phyloP scores from a whole-genome alignment of 2,329 filamentous ascomycete species.

The Cladosporium colombiae region DNA sequence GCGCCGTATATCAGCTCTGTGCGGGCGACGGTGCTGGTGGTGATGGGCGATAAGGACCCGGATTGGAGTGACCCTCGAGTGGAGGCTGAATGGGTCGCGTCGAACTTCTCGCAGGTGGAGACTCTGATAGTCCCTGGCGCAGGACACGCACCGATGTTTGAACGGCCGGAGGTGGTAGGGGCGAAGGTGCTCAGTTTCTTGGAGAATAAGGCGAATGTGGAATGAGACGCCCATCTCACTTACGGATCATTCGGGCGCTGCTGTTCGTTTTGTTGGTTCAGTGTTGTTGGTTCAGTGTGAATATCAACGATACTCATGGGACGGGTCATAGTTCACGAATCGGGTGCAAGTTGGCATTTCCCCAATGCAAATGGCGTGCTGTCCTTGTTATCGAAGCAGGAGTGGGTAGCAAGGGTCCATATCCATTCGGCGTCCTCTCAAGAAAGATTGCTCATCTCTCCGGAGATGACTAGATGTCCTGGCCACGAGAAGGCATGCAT shows the following conservation, averaged over 20 bases:
- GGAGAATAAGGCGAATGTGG: background rate
- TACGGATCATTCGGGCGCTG: background rate
- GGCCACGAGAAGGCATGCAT: background rate
- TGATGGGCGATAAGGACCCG: constrained; percentile 22
- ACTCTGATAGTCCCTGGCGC: constrained; percentile 12
- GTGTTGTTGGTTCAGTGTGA: too few relatives aligned
- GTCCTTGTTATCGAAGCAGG: background rate
- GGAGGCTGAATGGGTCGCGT: constrained; percentile 20
- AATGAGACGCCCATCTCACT: background rate
- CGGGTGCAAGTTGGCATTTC: background rate
- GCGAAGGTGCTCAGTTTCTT: constrained; percentile 13
- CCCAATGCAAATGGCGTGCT: background rate
- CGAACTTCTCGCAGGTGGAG: constrained; percentile 6
- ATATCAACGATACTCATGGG: background rate
- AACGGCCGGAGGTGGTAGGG: constrained; percentile 12
- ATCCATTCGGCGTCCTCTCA: background rate
- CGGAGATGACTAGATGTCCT: background rate
- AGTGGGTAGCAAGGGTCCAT: background rate
- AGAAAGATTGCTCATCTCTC: background rate
- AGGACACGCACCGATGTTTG: constrained; percentile 19
- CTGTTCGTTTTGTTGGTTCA: background rate
- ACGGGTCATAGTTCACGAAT: background rate
- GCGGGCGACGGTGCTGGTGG: constrained; percentile 16
- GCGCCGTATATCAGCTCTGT: constrained; percentile 15
- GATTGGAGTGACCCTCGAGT: constrained; percentile 8